Evolutionary conservation across 371 early-diverging fungal species (phyloP).

Genomic region (Ecytonucleospora hepatopenaei): DNA sequence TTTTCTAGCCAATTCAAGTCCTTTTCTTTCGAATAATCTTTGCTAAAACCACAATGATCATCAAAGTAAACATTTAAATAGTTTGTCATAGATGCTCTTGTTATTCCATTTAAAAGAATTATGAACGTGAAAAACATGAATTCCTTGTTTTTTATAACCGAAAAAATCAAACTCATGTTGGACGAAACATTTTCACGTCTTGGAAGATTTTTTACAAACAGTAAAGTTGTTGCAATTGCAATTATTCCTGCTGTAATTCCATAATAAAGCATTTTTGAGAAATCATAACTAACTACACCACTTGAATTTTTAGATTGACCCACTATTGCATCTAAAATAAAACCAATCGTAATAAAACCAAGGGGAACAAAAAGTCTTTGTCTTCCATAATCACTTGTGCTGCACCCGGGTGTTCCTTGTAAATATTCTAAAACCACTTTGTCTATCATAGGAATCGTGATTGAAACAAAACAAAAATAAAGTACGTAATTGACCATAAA

Average conservation of each 20-base stretch:
- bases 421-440: constrained; percentile 54
- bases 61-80: constrained; percentile 51
- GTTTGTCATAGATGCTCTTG: constrained; percentile 53
- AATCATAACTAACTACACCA: constrained; percentile 25
- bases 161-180: constrained; percentile 19
- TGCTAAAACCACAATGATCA: constrained; percentile 40
- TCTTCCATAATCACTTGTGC: constrained; percentile 50
- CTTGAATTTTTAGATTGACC: background rate
- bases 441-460: constrained; percentile 45
- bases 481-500: constrained; percentile 36
- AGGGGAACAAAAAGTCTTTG: constrained; percentile 55
- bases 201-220: constrained; percentile 25
- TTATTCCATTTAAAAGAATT: constrained; percentile 57
- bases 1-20: constrained; percentile 6
- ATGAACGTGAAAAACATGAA: constrained; percentile 57
- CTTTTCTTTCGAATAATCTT: constrained; percentile 7
- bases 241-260: constrained; percentile 16
- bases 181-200: background rate
- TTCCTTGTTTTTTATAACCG: constrained; percentile 39
- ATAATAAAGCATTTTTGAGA: constrained; percentile 32
- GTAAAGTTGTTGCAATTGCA: constrained; percentile 13
- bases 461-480: constrained; percentile 30
- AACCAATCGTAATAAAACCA: constrained; percentile 48
- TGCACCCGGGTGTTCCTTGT: constrained; percentile 31
- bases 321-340: constrained; percentile 41